Evolutionary conservation across 139 green algal species (phyloP), one percentile per base, ranked within the genome.

Genomic region (Trebouxia sp.): DNA sequence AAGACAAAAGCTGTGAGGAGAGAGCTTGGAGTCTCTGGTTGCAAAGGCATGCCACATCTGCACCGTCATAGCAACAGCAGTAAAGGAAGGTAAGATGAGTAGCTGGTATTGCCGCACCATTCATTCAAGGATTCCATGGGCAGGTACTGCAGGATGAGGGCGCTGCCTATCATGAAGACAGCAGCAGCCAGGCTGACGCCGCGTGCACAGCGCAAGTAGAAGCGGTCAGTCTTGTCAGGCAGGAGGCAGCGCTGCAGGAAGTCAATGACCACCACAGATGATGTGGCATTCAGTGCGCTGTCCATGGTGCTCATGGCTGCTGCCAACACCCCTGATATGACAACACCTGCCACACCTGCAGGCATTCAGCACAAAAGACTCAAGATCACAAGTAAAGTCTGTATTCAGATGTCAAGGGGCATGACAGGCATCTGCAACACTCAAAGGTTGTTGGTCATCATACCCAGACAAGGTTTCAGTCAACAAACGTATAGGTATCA

Each of bases 221-320:
- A 42, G 26, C 30, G 38, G 56, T 82, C 77, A 20, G 39, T 65
- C n/a, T 48, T 67, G 58, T 82, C 26, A 12, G 38, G 58, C 77
- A 55, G 38, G 5, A 76, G 14, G 55, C 37, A 75, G 56, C 77
- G 77, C 55, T 82, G 56, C 8, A 82, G 53, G 28, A 82, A 45
- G 28, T 82, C 77, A 20, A 56, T 58, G 9, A 75, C 55, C 22
- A 82, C 42, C 6, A 82, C 77, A 43, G 55, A 76, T 38, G 77
- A 53, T 28, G 69, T 65, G n/a, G 77, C 77, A 55, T 82, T 82
- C 22, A 82, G 56, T 1, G 26, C 48, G 58, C 38, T 65, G 77
- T 82, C 77, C 77, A 82, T 55, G 15, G 77, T 76, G 56, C 53
- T 75, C 77, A 82, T 82, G 6, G 77, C 77, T 55, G 77, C 77